Conservation (phyloP, 257 asterid genomes). For the Solanum chmielewskii region DNA sequence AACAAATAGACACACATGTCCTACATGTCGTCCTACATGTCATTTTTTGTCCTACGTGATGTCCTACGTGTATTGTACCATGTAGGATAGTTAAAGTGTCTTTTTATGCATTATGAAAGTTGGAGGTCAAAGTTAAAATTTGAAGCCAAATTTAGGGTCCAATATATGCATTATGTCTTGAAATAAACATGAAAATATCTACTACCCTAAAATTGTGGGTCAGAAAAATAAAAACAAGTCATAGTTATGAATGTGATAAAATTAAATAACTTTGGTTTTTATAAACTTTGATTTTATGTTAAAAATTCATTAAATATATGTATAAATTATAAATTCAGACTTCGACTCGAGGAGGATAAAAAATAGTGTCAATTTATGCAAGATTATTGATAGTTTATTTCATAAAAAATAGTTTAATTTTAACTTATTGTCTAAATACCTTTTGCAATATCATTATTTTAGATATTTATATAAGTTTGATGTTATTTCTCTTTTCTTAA, state of each 20-base stretch:
- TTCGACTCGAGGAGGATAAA: rapidly evolving
- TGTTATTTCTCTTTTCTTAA: too few species aligned
- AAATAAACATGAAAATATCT: neutral
- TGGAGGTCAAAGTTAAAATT: too few species aligned
- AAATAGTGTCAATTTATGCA: neutral
- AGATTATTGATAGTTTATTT: neutral
- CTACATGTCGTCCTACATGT: too few species aligned
- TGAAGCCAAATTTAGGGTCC: too few species aligned
- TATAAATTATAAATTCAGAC: too few species aligned
- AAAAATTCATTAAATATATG: too few species aligned
- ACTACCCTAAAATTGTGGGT: neutral
- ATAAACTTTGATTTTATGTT: neutral
- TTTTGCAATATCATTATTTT: neutral
- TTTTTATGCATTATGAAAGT: too few species aligned
- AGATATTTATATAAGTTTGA: neutral
- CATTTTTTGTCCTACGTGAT: too few species aligned
- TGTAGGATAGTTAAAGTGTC: too few species aligned
- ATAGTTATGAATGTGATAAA: too few species aligned
- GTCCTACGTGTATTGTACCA: too few species aligned
- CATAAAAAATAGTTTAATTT: neutral
- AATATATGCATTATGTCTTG: neutral
- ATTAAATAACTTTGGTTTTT: neutral
- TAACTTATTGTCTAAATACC: neutral
- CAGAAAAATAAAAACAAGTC: neutral
- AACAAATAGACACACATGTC: too few species aligned